Evolutionary conservation across 257 asterid genomes (phyloP).

Genomic region (Echium plantagineum): DNA sequence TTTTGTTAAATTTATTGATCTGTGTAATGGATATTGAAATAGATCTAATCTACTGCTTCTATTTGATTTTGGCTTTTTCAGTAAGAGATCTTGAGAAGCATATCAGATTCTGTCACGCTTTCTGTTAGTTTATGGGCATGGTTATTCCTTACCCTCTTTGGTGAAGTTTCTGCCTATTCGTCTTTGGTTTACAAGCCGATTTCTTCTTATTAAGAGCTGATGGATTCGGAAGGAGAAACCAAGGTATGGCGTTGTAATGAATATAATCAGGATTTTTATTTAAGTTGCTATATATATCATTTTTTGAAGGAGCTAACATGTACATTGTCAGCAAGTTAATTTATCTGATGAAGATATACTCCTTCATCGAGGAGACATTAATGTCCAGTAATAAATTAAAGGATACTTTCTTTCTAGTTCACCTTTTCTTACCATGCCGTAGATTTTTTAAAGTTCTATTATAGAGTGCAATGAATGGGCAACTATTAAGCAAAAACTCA

Average conservation of each 20-base stretch:
- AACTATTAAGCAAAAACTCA: neutral
- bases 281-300: neutral
- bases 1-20: neutral
- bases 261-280: neutral
- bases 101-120: neutral
- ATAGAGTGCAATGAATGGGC: neutral
- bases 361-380: neutral
- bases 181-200: neutral
- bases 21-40: neutral
- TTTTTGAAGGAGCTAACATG: too few relatives aligned
- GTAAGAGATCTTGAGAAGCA: neutral
- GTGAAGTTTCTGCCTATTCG: neutral
- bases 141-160: neutral
- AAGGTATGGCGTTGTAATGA: neutral
- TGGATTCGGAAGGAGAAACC: neutral
- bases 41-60: neutral
- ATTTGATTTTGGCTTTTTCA: neutral
- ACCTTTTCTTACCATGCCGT: neutral
- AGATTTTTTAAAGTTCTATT: too few relatives aligned
- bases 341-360: neutral
- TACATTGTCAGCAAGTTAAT: neutral
- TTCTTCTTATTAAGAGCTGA: neutral
- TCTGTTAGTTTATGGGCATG: neutral
- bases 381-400: neutral
- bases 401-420: neutral